These are phyloP conservation scores for Neurospora sp. DNA, from an alignment of 495 filamentous ascomycete genomes.

Conservation along the genomic window DNA sequence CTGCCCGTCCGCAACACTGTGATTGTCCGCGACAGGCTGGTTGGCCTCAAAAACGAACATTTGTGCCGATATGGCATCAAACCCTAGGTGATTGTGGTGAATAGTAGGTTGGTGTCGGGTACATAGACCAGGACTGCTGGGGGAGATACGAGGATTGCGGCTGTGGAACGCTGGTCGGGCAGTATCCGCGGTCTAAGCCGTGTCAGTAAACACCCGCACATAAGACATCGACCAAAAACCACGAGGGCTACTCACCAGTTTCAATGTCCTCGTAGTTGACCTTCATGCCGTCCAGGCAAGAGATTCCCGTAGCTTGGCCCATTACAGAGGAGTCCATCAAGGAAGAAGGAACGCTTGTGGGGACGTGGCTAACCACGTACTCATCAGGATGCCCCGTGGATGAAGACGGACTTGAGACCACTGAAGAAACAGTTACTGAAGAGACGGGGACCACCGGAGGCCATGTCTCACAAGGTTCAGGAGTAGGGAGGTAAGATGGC, in stretches of 20 bases:
- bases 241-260: slow-evolving; percentile 8
- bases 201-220: not conserved
- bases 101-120: slow-evolving; percentile 5
- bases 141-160: slow-evolving; percentile 5
- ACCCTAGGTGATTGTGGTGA: slow-evolving; percentile 4
- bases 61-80: not conserved
- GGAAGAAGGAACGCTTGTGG: slow-evolving; percentile 25
- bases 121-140: slow-evolving; percentile 14
- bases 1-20: not conserved
- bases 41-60: not conserved
- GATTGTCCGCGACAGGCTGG: not conserved
- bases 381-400: slow-evolving; percentile 29
- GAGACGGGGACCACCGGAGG: slow-evolving; percentile 16
- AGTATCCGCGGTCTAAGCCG: not conserved
- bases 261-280: slow-evolving; percentile 16
- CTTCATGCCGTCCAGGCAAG: slow-evolving; percentile 8
- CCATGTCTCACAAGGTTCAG: slow-evolving; percentile 28
- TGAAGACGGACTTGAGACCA: slow-evolving; percentile 32
- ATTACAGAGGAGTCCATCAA: slow-evolving; percentile 23
- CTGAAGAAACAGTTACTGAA: slow-evolving; percentile 20
- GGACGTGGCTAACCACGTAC: slow-evolving; percentile 25
- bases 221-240: not conserved
- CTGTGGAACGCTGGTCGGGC: slow-evolving; percentile 3
- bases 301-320: slow-evolving; percentile 6
- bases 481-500: slow-evolving; percentile 22